Base-by-base conservation (phyloP, 2,329 filamentous ascomycete genomes). In the Dichotomopilus funicola region DNA sequence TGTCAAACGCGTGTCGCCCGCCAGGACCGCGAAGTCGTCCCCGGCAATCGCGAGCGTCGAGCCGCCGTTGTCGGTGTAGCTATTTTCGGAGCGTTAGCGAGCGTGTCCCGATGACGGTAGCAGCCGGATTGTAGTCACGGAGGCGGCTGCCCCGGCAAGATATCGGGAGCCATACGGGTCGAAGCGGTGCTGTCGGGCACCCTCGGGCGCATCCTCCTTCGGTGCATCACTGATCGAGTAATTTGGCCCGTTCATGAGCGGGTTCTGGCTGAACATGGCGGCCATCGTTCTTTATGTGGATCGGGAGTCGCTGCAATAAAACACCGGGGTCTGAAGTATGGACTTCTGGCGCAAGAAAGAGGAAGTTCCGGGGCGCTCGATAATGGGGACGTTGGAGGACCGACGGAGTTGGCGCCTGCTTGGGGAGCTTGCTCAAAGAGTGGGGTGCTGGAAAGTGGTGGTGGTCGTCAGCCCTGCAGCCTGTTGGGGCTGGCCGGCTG, bases 51-150 rank as follows among this genome's bases (percentile, higher is more conserved):
- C 94, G 55, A 99, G 83, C 53, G 94, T 97, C 58, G 91, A 95
- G 65, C 94, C 94, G 65, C 94, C 94, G 72, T 99, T 99, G 78
- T 99, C 92, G 63, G 94, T 95, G 75, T 99, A 99, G 65, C 89
- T 94, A 64, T 55, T 44, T 41, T 6, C 19, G 19, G 31, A 13
- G 12, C 1, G 48, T 63, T 40, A 61, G 59, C 50, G 40, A 33
- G n/a, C 19, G 19, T 27, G 19, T n/a, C 36, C 5, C 6, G 12
- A 53, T 42, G 40, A 12, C 10, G 6, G 40, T 42, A 42, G 11
- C 5, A 12, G 6, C 12, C 40, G 40, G 40, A 27, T 27, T 27
- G 19, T 27, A 27, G 19, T 27, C 19, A 27, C 19, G 19, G 19
- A 27, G 19, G 19, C 19, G 19, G 19, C 19, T 27, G 19, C 19